A percentile compares a stretch with the other conserved stretches of the same genome.
These are phyloP conservation scores for Neltuma alba DNA, from an alignment of 306 rosid species.

Conservation along the genomic window DNA sequence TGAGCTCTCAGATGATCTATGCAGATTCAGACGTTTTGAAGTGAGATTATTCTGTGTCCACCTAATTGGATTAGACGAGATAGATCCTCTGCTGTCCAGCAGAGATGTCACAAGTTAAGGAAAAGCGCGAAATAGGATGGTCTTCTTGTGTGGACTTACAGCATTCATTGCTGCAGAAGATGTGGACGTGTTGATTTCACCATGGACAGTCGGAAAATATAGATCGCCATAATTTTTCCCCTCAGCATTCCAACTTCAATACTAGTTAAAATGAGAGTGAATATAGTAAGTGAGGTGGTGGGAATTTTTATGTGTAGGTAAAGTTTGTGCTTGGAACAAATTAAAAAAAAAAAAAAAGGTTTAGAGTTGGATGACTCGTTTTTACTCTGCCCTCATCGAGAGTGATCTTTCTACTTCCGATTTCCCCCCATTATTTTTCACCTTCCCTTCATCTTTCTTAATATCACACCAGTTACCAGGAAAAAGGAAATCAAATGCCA, in stretches of 20 bases:
- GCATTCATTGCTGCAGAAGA: not conserved
- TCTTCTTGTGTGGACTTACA: too few species aligned
- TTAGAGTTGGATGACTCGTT: not conserved
- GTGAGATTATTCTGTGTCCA: not conserved
- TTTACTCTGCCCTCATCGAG: not conserved
- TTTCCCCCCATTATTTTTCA: not conserved
- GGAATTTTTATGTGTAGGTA: not conserved
- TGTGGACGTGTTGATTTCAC: not conserved
- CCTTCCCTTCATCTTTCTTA: not conserved
- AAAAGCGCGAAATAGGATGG: too few species aligned
- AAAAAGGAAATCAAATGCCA: not conserved
- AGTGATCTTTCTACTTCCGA: not conserved
- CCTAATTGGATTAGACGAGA: not conserved
- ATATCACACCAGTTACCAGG: not conserved
- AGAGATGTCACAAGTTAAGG: not conserved
- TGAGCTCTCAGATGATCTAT: not conserved
- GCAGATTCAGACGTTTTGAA: not conserved
- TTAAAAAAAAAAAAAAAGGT: too few species aligned
- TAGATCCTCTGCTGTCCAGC: not conserved
- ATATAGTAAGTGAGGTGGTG: not conserved
- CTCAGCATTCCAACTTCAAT: not conserved
- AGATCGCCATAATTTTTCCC: not conserved
- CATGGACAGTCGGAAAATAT: not conserved
- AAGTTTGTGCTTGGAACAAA: too few species aligned
- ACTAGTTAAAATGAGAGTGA: not conserved